A percentile compares a stretch with the other conserved stretches of the same genome.
These are phyloP conservation scores for Rhizoclosmatium globosum DNA, from an alignment of 192 early-diverging fungal genomes.

Conservation along the genomic window DNA sequence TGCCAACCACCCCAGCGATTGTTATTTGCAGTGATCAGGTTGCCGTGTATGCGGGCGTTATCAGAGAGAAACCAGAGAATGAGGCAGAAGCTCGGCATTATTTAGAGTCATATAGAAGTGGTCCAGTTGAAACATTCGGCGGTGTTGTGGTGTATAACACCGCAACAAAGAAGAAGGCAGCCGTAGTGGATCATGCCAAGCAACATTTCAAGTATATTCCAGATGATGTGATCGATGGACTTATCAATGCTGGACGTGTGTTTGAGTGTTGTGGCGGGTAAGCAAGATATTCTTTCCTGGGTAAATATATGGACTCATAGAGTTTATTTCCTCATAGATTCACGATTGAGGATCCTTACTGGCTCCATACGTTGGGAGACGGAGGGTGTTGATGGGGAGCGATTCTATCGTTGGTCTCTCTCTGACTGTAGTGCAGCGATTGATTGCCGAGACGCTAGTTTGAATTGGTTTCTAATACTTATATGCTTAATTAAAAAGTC, in stretches of 20 bases:
- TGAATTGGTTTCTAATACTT: too few relatives aligned
- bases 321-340: slow-evolving; percentile 21
- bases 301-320: too few relatives aligned
- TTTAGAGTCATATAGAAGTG: slow-evolving; percentile 43
- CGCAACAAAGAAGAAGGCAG: slow-evolving; percentile 38
- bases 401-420: slow-evolving; percentile 64
- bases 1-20: slow-evolving; percentile 28
- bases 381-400: slow-evolving; percentile 52
- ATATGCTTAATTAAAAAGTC: too few relatives aligned
- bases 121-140: slow-evolving; percentile 51
- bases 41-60: slow-evolving; percentile 46
- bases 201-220: slow-evolving; percentile 53
- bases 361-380: slow-evolving; percentile 49
- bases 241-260: slow-evolving; percentile 54
- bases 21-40: slow-evolving; percentile 55
- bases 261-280: slow-evolving; percentile 55
- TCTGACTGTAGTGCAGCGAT: slow-evolving; percentile 42
- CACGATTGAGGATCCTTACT: slow-evolving; percentile 59
- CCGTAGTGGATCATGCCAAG: slow-evolving; percentile 50
- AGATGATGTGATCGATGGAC: slow-evolving; percentile 46
- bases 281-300: too few relatives aligned
- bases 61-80: slow-evolving; percentile 59
- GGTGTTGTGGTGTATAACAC: slow-evolving; percentile 57
- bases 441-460: slow-evolving; percentile 38
- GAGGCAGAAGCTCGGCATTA: slow-evolving; percentile 46